Base-by-base conservation (phyloP, 331 rosid genomes). In the Pyrus hybrid region DNA sequence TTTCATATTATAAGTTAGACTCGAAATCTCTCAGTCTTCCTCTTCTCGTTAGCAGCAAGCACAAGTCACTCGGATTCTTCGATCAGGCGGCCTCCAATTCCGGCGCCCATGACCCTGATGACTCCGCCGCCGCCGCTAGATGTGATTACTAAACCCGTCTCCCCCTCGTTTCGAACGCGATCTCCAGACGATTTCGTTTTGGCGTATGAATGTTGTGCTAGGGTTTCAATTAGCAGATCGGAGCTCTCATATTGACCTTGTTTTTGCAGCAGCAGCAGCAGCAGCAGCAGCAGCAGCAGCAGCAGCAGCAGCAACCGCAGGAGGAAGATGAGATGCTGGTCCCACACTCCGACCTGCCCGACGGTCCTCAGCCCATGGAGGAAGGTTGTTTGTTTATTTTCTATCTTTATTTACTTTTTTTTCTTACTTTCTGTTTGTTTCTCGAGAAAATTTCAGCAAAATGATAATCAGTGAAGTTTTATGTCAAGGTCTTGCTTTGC, bases 321-420 rank as follows among this genome's bases (percentile, higher is more conserved):
- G 91, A 87, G 63, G 89, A 81, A 43, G 86, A 75, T 20, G 91
- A 84, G 82, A 88, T 83, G 83, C 71, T 57, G 60, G 88, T 84
- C 49, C 85, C 88, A 2, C 58, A 41, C 76, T 70, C 84, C 3
- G 83, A 84, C 76, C 32, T 74, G 21, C 79, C 85, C 5, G 78
- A 79, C 22, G 87, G 80, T 22, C 86, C 88, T 51, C 80, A 67
- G 68, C 87, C 87, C 13, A 84, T 83, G 86, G 91, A 90, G 87
- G 91, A 90, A 84, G n/a, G 68, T 69, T 21, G 28, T 25, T 25
- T 8, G 16, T 20, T 2, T 17, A n/a, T 4, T 67, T 20, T 2
- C 6, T 65, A 53, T 47, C 9, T 28, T 20, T 16, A 18, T 26
- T 33, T 6, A 7, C n/a, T 61, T 22, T 37, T 16, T 23, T 62